Evolutionary conservation across 371 early-diverging fungal species (phyloP).

Genomic region (Fennellomyces sp.): DNA sequence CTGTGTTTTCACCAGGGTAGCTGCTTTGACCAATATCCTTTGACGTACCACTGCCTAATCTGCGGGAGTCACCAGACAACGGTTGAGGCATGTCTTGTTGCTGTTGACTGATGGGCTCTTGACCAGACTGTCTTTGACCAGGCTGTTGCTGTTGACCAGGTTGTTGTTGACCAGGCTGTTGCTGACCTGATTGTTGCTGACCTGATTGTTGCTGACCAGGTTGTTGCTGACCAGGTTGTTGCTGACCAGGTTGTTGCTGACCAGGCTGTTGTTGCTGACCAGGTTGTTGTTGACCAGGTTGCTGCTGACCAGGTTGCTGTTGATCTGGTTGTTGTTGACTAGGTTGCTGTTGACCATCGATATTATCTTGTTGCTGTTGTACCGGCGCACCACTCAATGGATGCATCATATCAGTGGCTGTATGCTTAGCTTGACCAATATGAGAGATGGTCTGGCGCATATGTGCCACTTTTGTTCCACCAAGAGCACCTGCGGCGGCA

Average conservation of each 20-base stretch:
- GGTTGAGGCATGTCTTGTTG: too few relatives aligned
- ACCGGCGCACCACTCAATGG: neutral
- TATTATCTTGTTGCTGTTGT: neutral
- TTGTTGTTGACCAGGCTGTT: neutral
- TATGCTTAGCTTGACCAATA: too few relatives aligned
- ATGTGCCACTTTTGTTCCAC: neutral
- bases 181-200: constrained; percentile 1
- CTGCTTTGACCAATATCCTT: neutral
- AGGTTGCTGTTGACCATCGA: neutral
- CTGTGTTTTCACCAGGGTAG: neutral
- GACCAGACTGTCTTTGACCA: neutral
- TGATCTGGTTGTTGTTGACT: neutral
- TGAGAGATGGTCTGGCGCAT: too few relatives aligned
- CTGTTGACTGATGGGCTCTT: neutral
- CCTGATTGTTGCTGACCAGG: neutral
- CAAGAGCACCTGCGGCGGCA: neutral
- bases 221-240: neutral
- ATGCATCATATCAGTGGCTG: too few relatives aligned
- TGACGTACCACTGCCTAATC: too few relatives aligned
- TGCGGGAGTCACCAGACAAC: too few relatives aligned
- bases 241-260: constrained; percentile 3
- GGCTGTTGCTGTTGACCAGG: neutral
- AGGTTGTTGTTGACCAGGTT: neutral
- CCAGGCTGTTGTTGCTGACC: constrained; percentile 2
- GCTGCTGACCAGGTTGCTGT: constrained; percentile 4